Percentiles rank a stretch among this genome's conserved stretches.
These are phyloP conservation scores for Athelia psychrophila DNA, from an alignment of 1,284 basidiomycete genomes.

Conservation along the genomic window DNA sequence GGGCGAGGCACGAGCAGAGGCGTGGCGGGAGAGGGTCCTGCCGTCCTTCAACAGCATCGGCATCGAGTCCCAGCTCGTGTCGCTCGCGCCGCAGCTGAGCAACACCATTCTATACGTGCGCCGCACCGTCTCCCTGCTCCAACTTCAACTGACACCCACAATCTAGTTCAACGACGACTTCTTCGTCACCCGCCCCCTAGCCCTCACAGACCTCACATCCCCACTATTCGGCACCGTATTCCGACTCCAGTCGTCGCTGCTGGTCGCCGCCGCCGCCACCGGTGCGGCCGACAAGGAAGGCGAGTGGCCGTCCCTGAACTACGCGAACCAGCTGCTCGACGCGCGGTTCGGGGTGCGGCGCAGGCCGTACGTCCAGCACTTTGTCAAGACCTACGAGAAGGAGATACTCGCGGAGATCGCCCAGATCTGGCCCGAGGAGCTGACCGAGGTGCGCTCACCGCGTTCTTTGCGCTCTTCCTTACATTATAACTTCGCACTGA, in stretches of 20 bases:
- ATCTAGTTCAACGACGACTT: slow-evolving; percentile 15
- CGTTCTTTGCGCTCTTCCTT: slow-evolving; percentile 11
- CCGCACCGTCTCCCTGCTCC: slow-evolving; percentile 2
- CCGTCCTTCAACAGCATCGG: slow-evolving; percentile 11
- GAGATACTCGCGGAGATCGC: slow-evolving; percentile 28
- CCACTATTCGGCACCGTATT: slow-evolving; percentile 28
- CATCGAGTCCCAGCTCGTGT: not conserved
- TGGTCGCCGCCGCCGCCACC: slow-evolving; percentile 16
- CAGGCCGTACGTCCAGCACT: slow-evolving; percentile 38
- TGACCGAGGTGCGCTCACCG: slow-evolving; percentile 12
- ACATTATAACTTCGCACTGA: not conserved
- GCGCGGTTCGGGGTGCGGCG: slow-evolving; percentile 32
- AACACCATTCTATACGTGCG: not conserved
- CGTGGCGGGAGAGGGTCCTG: slow-evolving; percentile 10
- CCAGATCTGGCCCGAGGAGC: slow-evolving; percentile 21
- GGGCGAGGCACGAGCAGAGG: slow-evolving; percentile 7
- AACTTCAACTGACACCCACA: too few species aligned
- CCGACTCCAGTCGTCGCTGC: slow-evolving; percentile 21
- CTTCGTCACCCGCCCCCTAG: slow-evolving; percentile 10
- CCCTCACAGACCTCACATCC: slow-evolving; percentile 13
- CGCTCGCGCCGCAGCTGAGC: not conserved
- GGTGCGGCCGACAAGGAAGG: slow-evolving; percentile 16
- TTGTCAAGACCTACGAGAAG: slow-evolving; percentile 20
- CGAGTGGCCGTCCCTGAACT: slow-evolving; percentile 31
- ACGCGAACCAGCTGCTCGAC: slow-evolving; percentile 14